Percentiles rank a stretch among this genome's conserved stretches.
Conservation (phyloP, 1,139 yeast species). For the Yamadazyma epiphylla region DNA sequence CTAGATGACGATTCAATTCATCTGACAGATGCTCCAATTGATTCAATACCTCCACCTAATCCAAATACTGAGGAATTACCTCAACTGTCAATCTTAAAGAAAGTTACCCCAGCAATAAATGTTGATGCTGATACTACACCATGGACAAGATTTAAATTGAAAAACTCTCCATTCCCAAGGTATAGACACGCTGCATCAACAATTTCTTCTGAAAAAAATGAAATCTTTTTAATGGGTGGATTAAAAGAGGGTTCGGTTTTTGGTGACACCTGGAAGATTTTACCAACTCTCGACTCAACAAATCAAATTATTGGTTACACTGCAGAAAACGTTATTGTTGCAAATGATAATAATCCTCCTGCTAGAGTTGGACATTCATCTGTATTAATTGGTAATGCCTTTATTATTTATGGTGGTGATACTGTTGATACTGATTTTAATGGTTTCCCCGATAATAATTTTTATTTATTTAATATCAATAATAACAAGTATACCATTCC, state of each 20-base stretch:
- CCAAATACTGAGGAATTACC: background rate
- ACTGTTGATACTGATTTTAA: conserved; percentile 80
- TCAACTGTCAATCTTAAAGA: conserved; percentile 3
- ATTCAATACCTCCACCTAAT: conserved; percentile 1
- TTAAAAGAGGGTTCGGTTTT: conserved; percentile 87
- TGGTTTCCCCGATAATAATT: conserved; percentile 81
- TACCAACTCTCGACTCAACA: conserved; percentile 32
- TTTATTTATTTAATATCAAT: conserved; percentile 86
- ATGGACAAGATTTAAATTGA: conserved; percentile 71
- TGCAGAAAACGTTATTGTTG: conserved; percentile 61
- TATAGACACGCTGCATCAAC: conserved; percentile 89
- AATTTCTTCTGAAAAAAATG: conserved; percentile 73
- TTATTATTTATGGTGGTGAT: conserved; percentile 94
- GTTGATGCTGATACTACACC: conserved; percentile 42
- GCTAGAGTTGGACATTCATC: conserved; percentile 97
- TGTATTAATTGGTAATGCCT: conserved; percentile 91
- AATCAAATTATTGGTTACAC: conserved; percentile 32
- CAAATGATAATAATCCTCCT: conserved; percentile 64
- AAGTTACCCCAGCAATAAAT: background rate
- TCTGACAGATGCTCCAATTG: conserved; percentile 4
- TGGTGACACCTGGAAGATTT: conserved; percentile 88
- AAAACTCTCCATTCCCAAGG: conserved; percentile 87
- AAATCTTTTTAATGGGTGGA: conserved; percentile 91
- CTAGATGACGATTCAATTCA: conserved; percentile 11
- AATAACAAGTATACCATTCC: conserved; percentile 91